These are phyloP conservation scores for Mycena metata DNA, from an alignment of 768 basidiomycete species.

Conservation along the genomic window DNA sequence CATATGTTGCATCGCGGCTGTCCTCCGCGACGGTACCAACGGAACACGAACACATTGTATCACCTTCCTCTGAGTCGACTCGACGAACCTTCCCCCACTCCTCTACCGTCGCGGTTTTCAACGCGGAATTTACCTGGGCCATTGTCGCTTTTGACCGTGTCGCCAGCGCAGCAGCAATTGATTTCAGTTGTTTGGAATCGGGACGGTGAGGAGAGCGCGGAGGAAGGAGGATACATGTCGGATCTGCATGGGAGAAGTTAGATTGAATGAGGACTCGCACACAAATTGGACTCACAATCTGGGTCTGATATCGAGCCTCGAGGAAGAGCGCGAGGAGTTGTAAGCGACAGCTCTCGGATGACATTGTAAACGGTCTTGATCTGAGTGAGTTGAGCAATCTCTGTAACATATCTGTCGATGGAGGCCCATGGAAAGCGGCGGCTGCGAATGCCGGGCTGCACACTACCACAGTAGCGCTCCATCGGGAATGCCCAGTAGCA, in stretches of 20 bases:
- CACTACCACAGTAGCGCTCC: constrained; percentile 53
- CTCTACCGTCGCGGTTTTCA: constrained; percentile 31
- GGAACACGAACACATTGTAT: constrained; percentile 42
- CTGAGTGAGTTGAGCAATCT: constrained; percentile 49
- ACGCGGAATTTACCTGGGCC: constrained; percentile 24
- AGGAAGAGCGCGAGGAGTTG: too few species aligned
- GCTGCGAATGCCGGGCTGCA: constrained; percentile 46
- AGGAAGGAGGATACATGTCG: constrained; percentile 45
- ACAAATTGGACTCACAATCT: too few species aligned
- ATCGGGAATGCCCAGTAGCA: constrained; percentile 55
- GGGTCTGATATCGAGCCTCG: too few species aligned
- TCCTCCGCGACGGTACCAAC: constrained; percentile 40
- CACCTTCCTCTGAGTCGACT: constrained; percentile 47
- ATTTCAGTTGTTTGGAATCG: constrained; percentile 21
- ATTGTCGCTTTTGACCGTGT: constrained; percentile 34
- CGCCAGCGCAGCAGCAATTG: constrained; percentile 41
- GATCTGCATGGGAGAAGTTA: constrained; percentile 38
- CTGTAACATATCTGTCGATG: constrained; percentile 46
- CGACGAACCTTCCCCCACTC: constrained; percentile 49
- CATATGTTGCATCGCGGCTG: constrained; percentile 49
- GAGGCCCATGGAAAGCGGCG: constrained; percentile 49
- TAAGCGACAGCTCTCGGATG: too few species aligned
- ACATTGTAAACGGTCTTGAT: constrained; percentile 47
- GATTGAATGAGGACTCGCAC: too few species aligned
- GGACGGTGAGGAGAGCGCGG: constrained; percentile 31